These are phyloP conservation scores for Hymenoscyphus linearis DNA, from an alignment of 2,329 filamentous ascomycete species.

Conservation along the genomic window DNA sequence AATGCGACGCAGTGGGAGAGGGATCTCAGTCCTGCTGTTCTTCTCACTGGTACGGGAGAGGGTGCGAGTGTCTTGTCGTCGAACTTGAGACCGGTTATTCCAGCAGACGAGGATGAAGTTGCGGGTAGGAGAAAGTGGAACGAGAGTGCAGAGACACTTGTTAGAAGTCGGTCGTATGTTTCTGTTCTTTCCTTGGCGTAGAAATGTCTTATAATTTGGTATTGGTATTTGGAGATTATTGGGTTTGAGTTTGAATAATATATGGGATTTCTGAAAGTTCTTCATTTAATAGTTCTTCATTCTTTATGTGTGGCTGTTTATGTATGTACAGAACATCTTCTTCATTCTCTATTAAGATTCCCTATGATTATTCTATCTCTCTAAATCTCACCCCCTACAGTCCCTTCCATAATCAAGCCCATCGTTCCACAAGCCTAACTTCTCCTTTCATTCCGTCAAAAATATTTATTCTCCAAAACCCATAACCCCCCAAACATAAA, in stretches of 20 bases:
- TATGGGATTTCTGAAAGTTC: too few relatives aligned
- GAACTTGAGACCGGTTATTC: background rate
- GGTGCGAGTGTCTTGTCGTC: background rate
- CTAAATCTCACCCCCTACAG: too few relatives aligned
- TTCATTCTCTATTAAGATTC: too few relatives aligned
- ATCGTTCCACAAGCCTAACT: background rate
- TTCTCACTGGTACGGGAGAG: background rate
- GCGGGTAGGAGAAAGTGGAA: background rate
- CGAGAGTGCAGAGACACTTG: background rate
- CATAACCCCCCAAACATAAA: background rate
- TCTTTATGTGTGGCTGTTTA: too few relatives aligned
- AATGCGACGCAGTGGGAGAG: background rate
- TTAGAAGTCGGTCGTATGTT: background rate
- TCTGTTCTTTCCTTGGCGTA: background rate
- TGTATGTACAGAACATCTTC: too few relatives aligned
- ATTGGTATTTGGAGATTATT: too few relatives aligned
- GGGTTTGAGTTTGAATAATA: too few relatives aligned
- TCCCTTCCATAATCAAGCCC: too few relatives aligned
- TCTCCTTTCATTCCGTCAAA: background rate
- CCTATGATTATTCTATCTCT: too few relatives aligned
- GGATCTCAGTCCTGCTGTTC: background rate
- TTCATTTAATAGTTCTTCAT: too few relatives aligned
- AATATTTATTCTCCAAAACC: background rate
- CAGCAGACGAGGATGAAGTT: background rate
- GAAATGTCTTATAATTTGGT: too few relatives aligned